Evolutionary conservation across 768 basidiomycete genomes (phyloP).

Genomic region (Boletellus ananiceps): DNA sequence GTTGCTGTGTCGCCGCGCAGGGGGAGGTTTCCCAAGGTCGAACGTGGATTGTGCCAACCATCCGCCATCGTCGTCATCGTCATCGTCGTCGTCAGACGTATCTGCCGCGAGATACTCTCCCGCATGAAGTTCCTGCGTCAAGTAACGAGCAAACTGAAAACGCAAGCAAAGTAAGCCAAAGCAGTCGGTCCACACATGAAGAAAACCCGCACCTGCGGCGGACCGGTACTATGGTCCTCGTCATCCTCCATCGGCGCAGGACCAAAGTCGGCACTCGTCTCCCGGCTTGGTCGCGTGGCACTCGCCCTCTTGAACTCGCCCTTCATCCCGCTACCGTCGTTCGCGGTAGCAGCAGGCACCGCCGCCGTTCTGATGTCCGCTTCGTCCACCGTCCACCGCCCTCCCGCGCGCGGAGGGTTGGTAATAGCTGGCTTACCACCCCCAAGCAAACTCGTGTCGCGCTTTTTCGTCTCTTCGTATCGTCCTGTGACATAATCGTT

Average conservation of each 20-base stretch:
- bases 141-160: slow-evolving; percentile 71
- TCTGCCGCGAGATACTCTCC: slow-evolving; percentile 53
- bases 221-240: slow-evolving; percentile 39
- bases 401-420: slow-evolving; percentile 24
- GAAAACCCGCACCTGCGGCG: slow-evolving; percentile 38
- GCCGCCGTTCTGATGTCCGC: slow-evolving; percentile 36
- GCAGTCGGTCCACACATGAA: neutral
- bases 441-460: slow-evolving; percentile 75
- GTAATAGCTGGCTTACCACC: slow-evolving; percentile 74
- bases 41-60: slow-evolving; percentile 82
- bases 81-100: slow-evolving; percentile 47
- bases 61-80: slow-evolving; percentile 68
- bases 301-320: slow-evolving; percentile 58
- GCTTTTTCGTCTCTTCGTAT: slow-evolving; percentile 81
- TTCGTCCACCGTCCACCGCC: slow-evolving; percentile 71
- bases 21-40: slow-evolving; percentile 46
- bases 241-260: slow-evolving; percentile 46
- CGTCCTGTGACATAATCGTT: slow-evolving; percentile 83
- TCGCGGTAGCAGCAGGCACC: slow-evolving; percentile 7
- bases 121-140: slow-evolving; percentile 67
- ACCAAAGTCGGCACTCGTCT: slow-evolving; percentile 65
- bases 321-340: slow-evolving; percentile 30
- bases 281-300: slow-evolving; percentile 39
- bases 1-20: slow-evolving; percentile 44
- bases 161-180: neutral